These are phyloP conservation scores for Ceratocystis eucalypticola DNA, from an alignment of 2,329 filamentous ascomycete genomes.

Conservation along the genomic window DNA sequence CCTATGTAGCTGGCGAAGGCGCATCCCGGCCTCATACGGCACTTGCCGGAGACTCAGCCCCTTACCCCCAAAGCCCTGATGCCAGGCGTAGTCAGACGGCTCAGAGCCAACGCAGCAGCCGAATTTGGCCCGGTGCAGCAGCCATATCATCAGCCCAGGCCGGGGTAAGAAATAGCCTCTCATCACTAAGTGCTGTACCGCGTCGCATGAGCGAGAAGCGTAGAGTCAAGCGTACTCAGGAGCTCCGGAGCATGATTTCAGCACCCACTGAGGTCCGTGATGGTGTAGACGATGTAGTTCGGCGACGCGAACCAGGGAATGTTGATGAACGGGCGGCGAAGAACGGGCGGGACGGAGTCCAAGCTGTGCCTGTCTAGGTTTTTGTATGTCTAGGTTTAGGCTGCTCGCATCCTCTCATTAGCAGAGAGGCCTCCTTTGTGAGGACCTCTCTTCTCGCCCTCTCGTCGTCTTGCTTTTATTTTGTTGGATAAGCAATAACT, in stretches of 20 bases:
- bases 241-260: conserved; percentile 47
- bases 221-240: conserved; percentile 44
- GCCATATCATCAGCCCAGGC: conserved; percentile 14
- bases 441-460: conserved; percentile 6
- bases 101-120: conserved; percentile 13
- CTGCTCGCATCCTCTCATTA: background rate
- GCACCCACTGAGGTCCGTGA: conserved; percentile 45
- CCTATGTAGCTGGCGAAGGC: conserved; percentile 17
- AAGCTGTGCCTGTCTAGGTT: background rate
- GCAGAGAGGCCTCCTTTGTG: background rate
- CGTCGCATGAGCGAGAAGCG: conserved; percentile 44
- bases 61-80: background rate
- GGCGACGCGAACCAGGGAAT: conserved; percentile 25
- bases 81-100: conserved; percentile 19
- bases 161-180: conserved; percentile 16
- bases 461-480: conserved; percentile 1
- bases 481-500: background rate
- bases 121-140: conserved; percentile 7
- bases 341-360: conserved; percentile 23
- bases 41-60: background rate
- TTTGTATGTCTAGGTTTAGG: background rate
- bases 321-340: conserved; percentile 20
- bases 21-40: conserved; percentile 27
- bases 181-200: conserved; percentile 35
- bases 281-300: conserved; percentile 44